Evolutionary conservation across 2,329 filamentous ascomycete species (phyloP).

Genomic region (Cladosporium colombiae): DNA sequence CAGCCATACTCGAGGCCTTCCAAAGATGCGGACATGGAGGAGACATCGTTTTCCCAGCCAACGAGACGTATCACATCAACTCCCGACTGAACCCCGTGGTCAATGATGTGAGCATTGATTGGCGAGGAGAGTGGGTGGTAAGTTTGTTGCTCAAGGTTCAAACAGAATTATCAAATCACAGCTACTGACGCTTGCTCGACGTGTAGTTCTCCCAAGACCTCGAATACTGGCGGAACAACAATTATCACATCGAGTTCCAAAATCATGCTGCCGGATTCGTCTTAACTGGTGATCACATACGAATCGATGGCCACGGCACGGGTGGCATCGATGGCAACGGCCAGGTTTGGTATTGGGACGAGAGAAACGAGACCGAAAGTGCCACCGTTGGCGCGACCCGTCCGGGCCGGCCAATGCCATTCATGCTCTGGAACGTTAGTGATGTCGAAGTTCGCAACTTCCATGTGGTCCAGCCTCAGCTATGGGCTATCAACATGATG

Average conservation of each 20-base stretch:
- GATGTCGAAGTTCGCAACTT: conserved; percentile 57
- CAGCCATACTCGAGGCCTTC: conserved; percentile 46
- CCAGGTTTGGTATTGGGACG: conserved; percentile 51
- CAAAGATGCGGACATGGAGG: conserved; percentile 43
- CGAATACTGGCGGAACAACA: conserved; percentile 55
- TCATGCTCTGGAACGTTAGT: conserved; percentile 60
- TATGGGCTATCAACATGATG: conserved; percentile 60
- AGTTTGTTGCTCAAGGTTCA: neutral
- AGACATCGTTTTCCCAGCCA: conserved; percentile 53
- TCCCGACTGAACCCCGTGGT: conserved; percentile 53
- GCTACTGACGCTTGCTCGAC: neutral
- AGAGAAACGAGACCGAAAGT: conserved; percentile 26
- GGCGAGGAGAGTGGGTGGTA: conserved; percentile 51
- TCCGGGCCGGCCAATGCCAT: conserved; percentile 58
- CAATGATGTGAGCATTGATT: conserved; percentile 53
- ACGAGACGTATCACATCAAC: conserved; percentile 54
- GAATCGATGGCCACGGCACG: conserved; percentile 54
- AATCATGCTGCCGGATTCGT: conserved; percentile 58
- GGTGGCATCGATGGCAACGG: conserved; percentile 59
- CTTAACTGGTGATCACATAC: conserved; percentile 52
- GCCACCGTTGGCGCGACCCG: conserved; percentile 50
- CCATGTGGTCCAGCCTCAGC: conserved; percentile 51
- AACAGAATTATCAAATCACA: neutral
- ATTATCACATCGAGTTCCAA: conserved; percentile 56
- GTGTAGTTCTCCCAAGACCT: conserved; percentile 29